phyloP scores from a whole-genome alignment of 495 filamentous ascomycete species.

The Penicillium steckii region DNA sequence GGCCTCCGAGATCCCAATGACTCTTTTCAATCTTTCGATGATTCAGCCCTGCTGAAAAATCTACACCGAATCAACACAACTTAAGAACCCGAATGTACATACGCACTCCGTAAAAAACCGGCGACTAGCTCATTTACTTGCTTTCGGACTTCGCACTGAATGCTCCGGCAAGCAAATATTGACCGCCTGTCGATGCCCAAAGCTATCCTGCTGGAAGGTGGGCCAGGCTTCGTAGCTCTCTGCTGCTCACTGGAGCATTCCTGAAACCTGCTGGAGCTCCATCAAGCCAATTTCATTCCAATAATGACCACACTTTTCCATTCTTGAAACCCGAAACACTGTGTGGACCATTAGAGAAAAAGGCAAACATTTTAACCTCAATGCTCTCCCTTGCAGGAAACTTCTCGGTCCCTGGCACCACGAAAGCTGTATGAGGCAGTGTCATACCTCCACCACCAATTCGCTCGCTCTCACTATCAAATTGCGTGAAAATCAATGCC shows the following conservation, averaged over 20 bases:
- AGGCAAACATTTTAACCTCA: conserved; percentile 41
- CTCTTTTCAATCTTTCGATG: not conserved
- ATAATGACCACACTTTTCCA: not conserved
- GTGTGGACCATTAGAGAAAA: conserved; percentile 11
- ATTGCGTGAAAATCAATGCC: conserved; percentile 28
- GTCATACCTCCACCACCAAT: conserved; percentile 14
- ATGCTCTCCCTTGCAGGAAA: conserved; percentile 53
- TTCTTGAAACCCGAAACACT: conserved; percentile 1
- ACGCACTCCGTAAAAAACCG: too few relatives aligned
- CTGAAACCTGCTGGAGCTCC: conserved; percentile 1
- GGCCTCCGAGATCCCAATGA: not conserved
- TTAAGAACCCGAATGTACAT: not conserved
- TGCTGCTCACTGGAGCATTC: not conserved
- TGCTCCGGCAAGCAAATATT: not conserved
- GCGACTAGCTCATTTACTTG: too few relatives aligned
- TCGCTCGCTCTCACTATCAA: conserved; percentile 32
- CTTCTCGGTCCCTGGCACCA: conserved; percentile 38
- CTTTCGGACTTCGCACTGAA: not conserved
- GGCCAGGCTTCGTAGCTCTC: not conserved
- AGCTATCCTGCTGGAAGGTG: not conserved
- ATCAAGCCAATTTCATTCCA: not conserved
- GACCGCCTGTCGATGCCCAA: not conserved
- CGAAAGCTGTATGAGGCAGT: conserved; percentile 54
- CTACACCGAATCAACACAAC: not conserved
- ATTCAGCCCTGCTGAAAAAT: not conserved